phyloP scores from a whole-genome alignment of 805 yeast species.

The Suhomyces pyralidae region DNA sequence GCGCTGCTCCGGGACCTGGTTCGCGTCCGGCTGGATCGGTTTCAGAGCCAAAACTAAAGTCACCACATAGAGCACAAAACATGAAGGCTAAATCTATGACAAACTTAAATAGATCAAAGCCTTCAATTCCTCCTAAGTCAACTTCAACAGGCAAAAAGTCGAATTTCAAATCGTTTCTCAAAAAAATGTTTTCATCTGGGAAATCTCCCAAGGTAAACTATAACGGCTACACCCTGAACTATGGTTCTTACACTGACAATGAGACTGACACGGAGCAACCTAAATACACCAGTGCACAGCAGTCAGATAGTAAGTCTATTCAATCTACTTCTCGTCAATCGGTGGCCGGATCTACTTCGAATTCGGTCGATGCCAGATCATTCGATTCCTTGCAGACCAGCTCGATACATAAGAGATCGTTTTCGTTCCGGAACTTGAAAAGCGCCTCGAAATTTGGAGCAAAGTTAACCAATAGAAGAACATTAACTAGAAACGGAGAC shows the following conservation, averaged over 20 bases:
- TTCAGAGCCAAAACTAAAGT: constrained; percentile 1
- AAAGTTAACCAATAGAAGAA: neutral
- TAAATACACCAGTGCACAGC: neutral
- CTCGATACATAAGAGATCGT: constrained; percentile 3
- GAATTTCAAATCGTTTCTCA: constrained; percentile 16
- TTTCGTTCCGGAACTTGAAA: constrained; percentile 6
- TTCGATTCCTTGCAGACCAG: neutral
- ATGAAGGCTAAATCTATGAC: constrained; percentile 1
- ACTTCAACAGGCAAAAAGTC: neutral
- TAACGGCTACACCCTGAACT: neutral
- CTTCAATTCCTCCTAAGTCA: constrained; percentile 15
- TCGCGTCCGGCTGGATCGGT: constrained; percentile 3
- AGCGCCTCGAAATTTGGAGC: neutral
- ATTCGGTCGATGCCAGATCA: neutral
- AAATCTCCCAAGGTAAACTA: neutral
- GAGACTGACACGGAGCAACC: neutral
- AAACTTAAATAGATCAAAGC: neutral
- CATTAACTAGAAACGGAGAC: neutral
- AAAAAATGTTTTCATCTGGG: constrained; percentile 9
- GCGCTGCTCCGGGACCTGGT: neutral
- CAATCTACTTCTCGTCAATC: constrained; percentile 4
- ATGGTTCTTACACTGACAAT: neutral
- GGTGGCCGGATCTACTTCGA: neutral
- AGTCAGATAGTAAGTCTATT: constrained; percentile 2
- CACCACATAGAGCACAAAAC: neutral